A percentile compares a stretch with the other conserved stretches of the same genome.
phyloP scores from a whole-genome alignment of 1,139 yeast species.

The Oligophagozyma castellii region DNA sequence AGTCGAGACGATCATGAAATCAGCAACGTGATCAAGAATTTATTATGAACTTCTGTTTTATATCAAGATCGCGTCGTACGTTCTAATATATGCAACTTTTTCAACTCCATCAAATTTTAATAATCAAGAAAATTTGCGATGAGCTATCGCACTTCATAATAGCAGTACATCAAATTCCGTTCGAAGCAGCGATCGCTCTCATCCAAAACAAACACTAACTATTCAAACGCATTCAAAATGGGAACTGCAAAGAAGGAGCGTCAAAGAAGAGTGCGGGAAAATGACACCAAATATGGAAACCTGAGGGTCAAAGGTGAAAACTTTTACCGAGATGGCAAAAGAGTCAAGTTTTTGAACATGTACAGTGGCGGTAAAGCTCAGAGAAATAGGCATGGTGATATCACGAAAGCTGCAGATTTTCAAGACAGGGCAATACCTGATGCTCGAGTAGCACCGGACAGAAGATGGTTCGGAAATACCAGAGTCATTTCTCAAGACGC shows the following conservation, averaged over 20 bases:
- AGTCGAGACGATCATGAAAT: constrained; percentile 29
- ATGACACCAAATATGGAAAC: constrained; percentile 76
- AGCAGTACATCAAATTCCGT: too few species aligned
- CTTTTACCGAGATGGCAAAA: constrained; percentile 88
- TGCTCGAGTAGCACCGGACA: constrained; percentile 91
- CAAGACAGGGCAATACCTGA: constrained; percentile 81
- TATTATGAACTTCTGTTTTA: too few species aligned
- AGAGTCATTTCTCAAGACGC: constrained; percentile 97
- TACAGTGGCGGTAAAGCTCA: constrained; percentile 83
- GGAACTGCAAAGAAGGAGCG: constrained; percentile 91
- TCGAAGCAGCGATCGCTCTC: too few species aligned
- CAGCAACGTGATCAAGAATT: constrained; percentile 32
- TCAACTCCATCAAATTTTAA: too few species aligned
- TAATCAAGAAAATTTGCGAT: too few species aligned
- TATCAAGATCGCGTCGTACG: too few species aligned
- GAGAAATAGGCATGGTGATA: constrained; percentile 77
- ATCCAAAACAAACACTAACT: too few species aligned
- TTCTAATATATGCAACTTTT: too few species aligned
- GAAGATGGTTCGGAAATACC: constrained; percentile 96
- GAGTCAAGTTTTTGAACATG: constrained; percentile 82
- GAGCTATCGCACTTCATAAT: too few species aligned
- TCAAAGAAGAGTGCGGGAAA: constrained; percentile 70
- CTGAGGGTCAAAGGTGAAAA: constrained; percentile 93
- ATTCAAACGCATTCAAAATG: too few species aligned
- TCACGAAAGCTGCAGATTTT: constrained; percentile 73